Evolutionary conservation across 148 eudicot genomes (phyloP).

Genomic region (Polygonum aviculare): DNA sequence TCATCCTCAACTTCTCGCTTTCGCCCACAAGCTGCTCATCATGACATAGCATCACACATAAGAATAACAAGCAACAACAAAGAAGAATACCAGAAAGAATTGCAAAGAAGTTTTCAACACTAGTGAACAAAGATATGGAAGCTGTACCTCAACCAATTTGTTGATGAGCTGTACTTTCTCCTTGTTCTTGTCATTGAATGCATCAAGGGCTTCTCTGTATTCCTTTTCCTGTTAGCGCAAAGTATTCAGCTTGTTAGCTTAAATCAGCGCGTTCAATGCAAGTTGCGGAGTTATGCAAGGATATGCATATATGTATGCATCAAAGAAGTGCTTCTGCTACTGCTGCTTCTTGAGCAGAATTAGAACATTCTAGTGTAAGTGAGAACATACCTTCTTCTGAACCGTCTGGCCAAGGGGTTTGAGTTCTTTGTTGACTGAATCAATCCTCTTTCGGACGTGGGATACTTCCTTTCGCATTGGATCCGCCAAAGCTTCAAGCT

Average conservation of each 20-base stretch:
- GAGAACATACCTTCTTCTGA: slow-evolving; percentile 9
- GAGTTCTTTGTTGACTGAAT: slow-evolving; percentile 12
- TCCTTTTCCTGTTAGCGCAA: slow-evolving; percentile 37
- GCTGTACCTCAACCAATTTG: slow-evolving; percentile 52
- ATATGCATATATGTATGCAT: neutral
- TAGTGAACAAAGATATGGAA: neutral
- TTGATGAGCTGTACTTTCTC: slow-evolving; percentile 47
- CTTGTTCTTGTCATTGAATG: slow-evolving; percentile 50
- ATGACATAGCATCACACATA: neutral
- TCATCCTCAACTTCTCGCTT: slow-evolving; percentile 49
- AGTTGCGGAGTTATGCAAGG: neutral
- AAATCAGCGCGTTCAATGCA: neutral
- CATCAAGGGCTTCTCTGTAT: slow-evolving; percentile 54
- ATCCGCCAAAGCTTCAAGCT: slow-evolving; percentile 11
- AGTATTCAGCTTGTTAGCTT: neutral
- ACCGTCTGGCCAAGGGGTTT: slow-evolving; percentile 12
- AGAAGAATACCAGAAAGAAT: neutral
- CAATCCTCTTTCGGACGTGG: slow-evolving; percentile 12
- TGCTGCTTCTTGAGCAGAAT: neutral
- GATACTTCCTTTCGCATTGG: slow-evolving; percentile 12
- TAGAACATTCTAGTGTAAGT: neutral
- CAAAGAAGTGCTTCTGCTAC: neutral
- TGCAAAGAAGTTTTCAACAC: neutral
- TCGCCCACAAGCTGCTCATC: slow-evolving; percentile 41
- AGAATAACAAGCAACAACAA: neutral